These are phyloP conservation scores for Candida ficus DNA, from an alignment of 805 yeast species.

Conservation along the genomic window DNA sequence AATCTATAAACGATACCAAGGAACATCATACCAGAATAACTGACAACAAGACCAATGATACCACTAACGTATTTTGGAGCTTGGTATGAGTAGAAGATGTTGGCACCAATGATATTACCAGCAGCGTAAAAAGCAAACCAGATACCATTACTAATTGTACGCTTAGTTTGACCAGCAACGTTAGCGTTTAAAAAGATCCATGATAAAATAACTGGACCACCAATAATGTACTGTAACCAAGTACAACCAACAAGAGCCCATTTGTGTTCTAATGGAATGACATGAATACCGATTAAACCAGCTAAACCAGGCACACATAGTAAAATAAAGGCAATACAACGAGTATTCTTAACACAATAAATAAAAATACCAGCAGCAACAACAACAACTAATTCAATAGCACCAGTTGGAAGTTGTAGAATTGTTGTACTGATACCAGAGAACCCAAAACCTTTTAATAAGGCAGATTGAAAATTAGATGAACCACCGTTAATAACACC, in stretches of 20 bases:
- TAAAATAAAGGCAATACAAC: constrained; percentile 1
- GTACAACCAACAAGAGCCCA: constrained; percentile 29
- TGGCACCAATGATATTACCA: constrained; percentile 42
- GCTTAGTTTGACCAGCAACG: constrained; percentile 38
- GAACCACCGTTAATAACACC: constrained; percentile 41
- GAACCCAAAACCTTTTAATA: constrained; percentile 29
- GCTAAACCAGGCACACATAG: constrained; percentile 30
- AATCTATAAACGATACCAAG: constrained; percentile 6
- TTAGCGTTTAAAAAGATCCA: constrained; percentile 12
- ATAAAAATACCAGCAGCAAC: constrained; percentile 9
- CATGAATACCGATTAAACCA: constrained; percentile 27
- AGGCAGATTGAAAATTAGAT: constrained; percentile 35
- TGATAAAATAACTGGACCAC: constrained; percentile 5
- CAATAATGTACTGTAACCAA: constrained; percentile 6
- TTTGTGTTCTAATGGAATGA: constrained; percentile 5
- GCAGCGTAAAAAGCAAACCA: constrained; percentile 34
- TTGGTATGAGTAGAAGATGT: constrained; percentile 34
- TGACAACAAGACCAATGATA: constrained; percentile 4
- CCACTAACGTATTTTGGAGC: constrained; percentile 33
- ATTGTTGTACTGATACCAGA: constrained; percentile 12
- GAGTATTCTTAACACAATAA: constrained; percentile 1
- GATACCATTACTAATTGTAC: constrained; percentile 33
- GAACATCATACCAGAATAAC: constrained; percentile 4
- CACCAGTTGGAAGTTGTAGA: constrained; percentile 24
- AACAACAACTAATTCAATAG: constrained; percentile 22